These are phyloP conservation scores for Elaeis oleifera DNA, from an alignment of 202 grass and related monocot genomes.

Conservation along the genomic window DNA sequence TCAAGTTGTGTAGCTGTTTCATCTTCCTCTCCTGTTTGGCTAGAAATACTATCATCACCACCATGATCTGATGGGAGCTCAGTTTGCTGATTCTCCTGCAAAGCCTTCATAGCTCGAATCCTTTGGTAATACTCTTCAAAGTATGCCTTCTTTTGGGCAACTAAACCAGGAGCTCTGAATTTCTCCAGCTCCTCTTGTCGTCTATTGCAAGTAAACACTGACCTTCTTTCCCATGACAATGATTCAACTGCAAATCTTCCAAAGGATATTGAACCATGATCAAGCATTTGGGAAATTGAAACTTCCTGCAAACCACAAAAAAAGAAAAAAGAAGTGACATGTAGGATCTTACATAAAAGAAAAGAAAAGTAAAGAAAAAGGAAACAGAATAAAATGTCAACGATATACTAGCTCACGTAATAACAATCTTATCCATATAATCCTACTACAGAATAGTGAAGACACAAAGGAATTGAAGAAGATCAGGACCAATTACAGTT, in stretches of 20 bases:
- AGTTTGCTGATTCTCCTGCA: constrained; percentile 19
- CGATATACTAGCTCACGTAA: too few relatives aligned
- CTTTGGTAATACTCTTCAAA: constrained; percentile 90
- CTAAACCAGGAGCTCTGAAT: constrained; percentile 55
- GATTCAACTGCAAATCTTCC: constrained; percentile 62
- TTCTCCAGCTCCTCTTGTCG: constrained; percentile 68
- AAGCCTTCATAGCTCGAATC: constrained; percentile 38
- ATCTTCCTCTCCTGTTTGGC: constrained; percentile 8
- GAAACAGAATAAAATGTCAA: too few relatives aligned
- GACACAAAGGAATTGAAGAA: too few relatives aligned
- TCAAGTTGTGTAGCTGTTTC: constrained; percentile 3
- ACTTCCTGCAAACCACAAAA: constrained; percentile 29
- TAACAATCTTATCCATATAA: too few relatives aligned
- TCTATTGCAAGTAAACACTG: constrained; percentile 53
- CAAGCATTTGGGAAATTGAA: constrained; percentile 50
- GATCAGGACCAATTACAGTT: too few relatives aligned
- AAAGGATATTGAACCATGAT: constrained; percentile 76
- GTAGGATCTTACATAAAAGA: too few relatives aligned
- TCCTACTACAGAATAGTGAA: too few relatives aligned
- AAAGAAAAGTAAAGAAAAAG: too few relatives aligned
- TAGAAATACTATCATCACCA: constrained; percentile 1
- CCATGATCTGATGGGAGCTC: constrained; percentile 20
- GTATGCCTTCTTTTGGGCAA: constrained; percentile 81
- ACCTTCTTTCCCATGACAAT: constrained; percentile 77
- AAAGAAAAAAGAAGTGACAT: too few relatives aligned